Base-by-base conservation (phyloP, 495 filamentous ascomycete species). In the Saxophila tyrrhenica region DNA sequence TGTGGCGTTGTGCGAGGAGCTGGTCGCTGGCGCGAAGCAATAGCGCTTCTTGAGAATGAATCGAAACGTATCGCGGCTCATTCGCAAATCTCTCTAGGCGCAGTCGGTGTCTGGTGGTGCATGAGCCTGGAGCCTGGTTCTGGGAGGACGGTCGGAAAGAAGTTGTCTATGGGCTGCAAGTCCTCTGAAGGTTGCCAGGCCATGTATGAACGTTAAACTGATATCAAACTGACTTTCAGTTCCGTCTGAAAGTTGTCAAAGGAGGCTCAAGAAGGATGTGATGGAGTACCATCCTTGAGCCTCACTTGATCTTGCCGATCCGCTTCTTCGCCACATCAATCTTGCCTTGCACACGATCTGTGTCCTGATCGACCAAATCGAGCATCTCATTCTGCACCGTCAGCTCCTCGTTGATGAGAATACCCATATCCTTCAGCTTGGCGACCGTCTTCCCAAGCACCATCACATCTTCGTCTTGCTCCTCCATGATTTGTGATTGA, bases 321-420 rank as follows among this genome's bases (percentile, higher is more conserved):
- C 88, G 75, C 67, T 89, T 85, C 75, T 85, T 94, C 32, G 82
- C 89, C 60, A 95, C 75, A 50, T 79, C 76, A 52, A 95, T 70
- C 77, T 98, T 98, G 60, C 77, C 75, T 47, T 78, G 76, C 44
- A 92, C 69, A 48, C 82, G 77, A 0, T 84, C 82, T 3, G 79
- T 78, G 73, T 95, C 88, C 63, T 85, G 75, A 67, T 90, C 84
- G 35, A 91, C 63, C 67, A 84, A 59, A 23, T 76, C 77, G 59
- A 98, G 70, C 80, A 95, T 77, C 61, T 84, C 80, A 64, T 84
- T 90, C 74, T 98, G 92, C 51, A 83, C 66, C 62, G 83, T 80
- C 64, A 97, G 70, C 71, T 98, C 94, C 56, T 86, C 79, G 62
- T 90, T 78, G 57, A 97, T 95, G 43, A 80, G 78, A 46, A 86